Evolutionary conservation across 2,329 filamentous ascomycete genomes (phyloP).

Genomic region (Aspergillus texensis): DNA sequence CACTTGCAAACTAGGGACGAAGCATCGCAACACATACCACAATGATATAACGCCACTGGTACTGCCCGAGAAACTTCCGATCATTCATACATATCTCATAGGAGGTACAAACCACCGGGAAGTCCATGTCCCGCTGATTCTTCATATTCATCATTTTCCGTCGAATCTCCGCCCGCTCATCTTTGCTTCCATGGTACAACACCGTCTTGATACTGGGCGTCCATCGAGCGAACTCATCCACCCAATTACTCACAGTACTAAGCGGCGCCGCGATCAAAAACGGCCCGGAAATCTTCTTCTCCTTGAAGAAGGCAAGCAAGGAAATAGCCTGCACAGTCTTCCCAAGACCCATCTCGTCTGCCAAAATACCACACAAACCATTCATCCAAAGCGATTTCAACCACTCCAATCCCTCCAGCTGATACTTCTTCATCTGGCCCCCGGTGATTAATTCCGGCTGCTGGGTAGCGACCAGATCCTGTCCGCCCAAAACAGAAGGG

Average conservation of each 20-base stretch:
- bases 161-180: constrained; percentile 76
- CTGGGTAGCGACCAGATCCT: constrained; percentile 75
- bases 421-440: constrained; percentile 91
- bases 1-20: not conserved
- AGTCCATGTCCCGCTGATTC: constrained; percentile 69
- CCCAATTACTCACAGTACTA: constrained; percentile 93
- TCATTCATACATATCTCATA: constrained; percentile 97
- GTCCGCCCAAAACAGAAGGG: constrained; percentile 63
- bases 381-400: constrained; percentile 82
- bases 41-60: constrained; percentile 97
- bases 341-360: constrained; percentile 91
- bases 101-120: constrained; percentile 90
- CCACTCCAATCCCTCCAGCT: constrained; percentile 93
- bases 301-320: constrained; percentile 81
- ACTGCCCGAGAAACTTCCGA: constrained; percentile 75
- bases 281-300: constrained; percentile 84
- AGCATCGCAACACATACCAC: constrained; percentile 58
- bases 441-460: constrained; percentile 85
- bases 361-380: constrained; percentile 86
- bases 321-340: constrained; percentile 93
- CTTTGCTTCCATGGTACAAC: constrained; percentile 84
- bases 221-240: constrained; percentile 90
- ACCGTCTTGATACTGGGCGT: constrained; percentile 84
- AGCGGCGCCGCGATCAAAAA: constrained; percentile 89
- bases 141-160: constrained; percentile 67